Percentiles rank a stretch among this genome's conserved stretches.
These are phyloP conservation scores for Posidonia oceanica DNA, from an alignment of 116 monocot species.

Conservation along the genomic window DNA sequence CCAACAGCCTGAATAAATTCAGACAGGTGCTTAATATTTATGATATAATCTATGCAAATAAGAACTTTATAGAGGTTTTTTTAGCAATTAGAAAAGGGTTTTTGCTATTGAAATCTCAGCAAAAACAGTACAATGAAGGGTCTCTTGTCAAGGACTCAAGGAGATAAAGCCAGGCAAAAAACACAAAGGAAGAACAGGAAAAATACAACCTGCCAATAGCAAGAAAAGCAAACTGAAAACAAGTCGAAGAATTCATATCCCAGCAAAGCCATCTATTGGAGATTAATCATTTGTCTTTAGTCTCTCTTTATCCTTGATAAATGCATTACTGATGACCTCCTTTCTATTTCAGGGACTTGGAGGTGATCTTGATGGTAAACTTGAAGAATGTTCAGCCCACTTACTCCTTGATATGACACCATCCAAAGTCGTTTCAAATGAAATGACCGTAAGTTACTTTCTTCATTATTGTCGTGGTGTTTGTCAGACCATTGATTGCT, in stretches of 20 bases:
- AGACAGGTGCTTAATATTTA: neutral
- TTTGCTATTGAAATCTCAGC: no score
- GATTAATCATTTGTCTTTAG: neutral
- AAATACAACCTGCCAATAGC: no score
- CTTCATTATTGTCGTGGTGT: neutral
- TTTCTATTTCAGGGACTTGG: slow-evolving; percentile 35
- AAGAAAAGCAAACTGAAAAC: no score
- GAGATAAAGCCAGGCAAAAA: no score
- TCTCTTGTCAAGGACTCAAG: no score
- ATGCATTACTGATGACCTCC: neutral
- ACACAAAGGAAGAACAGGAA: no score
- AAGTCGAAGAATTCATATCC: no score
- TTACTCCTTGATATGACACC: slow-evolving; percentile 85
- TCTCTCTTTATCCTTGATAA: neutral
- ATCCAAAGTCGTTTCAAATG: slow-evolving; percentile 91
- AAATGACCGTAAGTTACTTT: slow-evolving; percentile 62
- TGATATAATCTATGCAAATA: neutral
- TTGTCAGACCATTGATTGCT: neutral
- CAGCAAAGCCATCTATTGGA: neutral
- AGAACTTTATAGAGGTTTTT: no score
- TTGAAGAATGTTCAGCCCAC: slow-evolving; percentile 77
- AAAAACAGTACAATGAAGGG: no score
- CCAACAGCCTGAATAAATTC: no score
- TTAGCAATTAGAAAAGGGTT: no score
- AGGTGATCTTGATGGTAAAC: slow-evolving; percentile 57